Evolutionary conservation across 257 asterid genomes (phyloP).

Genomic region (Penstemon davidsonii): DNA sequence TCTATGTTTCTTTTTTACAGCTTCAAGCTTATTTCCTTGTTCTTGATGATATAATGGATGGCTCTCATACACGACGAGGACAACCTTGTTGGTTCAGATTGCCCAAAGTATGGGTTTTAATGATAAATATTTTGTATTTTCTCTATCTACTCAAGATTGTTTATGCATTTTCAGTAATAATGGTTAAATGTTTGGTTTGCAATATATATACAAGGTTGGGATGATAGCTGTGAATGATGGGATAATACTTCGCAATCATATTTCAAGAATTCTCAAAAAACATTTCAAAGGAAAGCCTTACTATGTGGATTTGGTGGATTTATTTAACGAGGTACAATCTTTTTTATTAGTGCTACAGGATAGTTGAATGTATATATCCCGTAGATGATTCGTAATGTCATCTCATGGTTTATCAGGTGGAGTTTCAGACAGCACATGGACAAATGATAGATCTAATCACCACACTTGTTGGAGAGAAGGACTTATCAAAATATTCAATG

Average conservation of each 20-base stretch:
- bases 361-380: not conserved
- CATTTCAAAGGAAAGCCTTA: slow-evolving; percentile 82
- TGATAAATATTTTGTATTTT: slow-evolving; percentile 15
- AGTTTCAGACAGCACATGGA: slow-evolving; percentile 78
- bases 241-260: slow-evolving; percentile 83
- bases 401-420: slow-evolving; percentile 23
- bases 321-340: slow-evolving; percentile 81
- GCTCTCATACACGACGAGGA: slow-evolving; percentile 85
- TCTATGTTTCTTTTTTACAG: slow-evolving; percentile 44
- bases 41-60: slow-evolving; percentile 90
- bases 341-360: slow-evolving; percentile 33
- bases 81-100: slow-evolving; percentile 89
- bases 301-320: slow-evolving; percentile 83
- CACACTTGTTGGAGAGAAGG: slow-evolving; percentile 88
- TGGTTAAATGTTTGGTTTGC: slow-evolving; percentile 15
- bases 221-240: slow-evolving; percentile 91
- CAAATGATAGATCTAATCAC: slow-evolving; percentile 96
- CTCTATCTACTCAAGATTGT: slow-evolving; percentile 1
- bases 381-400: slow-evolving; percentile 1
- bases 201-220: slow-evolving; percentile 64
- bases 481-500: slow-evolving; percentile 78
- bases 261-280: slow-evolving; percentile 90
- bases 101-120: slow-evolving; percentile 58
- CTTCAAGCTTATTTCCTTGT: slow-evolving; percentile 96
- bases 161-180: slow-evolving; percentile 8